These are phyloP conservation scores for Linnemannia zychae DNA, from an alignment of 192 early-diverging fungal species.

Conservation along the genomic window DNA sequence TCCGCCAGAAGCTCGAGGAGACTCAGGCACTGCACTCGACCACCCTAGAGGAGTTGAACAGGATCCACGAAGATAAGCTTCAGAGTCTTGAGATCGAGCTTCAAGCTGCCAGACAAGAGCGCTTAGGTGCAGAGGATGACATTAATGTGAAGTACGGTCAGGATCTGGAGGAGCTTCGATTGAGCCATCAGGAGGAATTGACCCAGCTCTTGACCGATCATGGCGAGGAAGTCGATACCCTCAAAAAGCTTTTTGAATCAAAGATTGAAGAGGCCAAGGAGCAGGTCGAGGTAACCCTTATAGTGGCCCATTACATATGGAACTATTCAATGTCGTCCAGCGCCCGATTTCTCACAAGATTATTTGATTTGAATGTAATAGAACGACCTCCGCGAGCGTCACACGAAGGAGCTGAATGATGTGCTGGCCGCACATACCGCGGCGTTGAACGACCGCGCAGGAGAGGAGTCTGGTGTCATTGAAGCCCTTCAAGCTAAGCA, in stretches of 20 bases:
- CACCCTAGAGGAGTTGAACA: slow-evolving; percentile 44
- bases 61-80: slow-evolving; percentile 53
- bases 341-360: background rate
- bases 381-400: slow-evolving; percentile 34
- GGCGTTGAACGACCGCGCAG: slow-evolving; percentile 46
- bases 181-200: slow-evolving; percentile 34
- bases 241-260: slow-evolving; percentile 32
- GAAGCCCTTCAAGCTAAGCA: slow-evolving; percentile 43
- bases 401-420: slow-evolving; percentile 33
- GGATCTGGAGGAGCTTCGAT: slow-evolving; percentile 45
- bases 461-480: slow-evolving; percentile 47
- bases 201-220: slow-evolving; percentile 35
- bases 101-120: slow-evolving; percentile 46
- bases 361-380: slow-evolving; percentile 1
- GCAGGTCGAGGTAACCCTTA: slow-evolving; percentile 25
- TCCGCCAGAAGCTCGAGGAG: slow-evolving; percentile 42
- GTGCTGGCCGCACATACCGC: slow-evolving; percentile 44
- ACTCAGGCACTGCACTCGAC: slow-evolving; percentile 50
- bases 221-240: slow-evolving; percentile 26
- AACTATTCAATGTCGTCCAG: too few relatives aligned
- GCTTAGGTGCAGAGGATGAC: slow-evolving; percentile 38
- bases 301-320: background rate
- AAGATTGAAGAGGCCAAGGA: slow-evolving; percentile 55
- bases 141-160: slow-evolving; percentile 38
- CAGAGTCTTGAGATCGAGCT: slow-evolving; percentile 55